These are phyloP conservation scores for Arbutus unedo DNA, from an alignment of 148 eudicot species.

Conservation along the genomic window DNA sequence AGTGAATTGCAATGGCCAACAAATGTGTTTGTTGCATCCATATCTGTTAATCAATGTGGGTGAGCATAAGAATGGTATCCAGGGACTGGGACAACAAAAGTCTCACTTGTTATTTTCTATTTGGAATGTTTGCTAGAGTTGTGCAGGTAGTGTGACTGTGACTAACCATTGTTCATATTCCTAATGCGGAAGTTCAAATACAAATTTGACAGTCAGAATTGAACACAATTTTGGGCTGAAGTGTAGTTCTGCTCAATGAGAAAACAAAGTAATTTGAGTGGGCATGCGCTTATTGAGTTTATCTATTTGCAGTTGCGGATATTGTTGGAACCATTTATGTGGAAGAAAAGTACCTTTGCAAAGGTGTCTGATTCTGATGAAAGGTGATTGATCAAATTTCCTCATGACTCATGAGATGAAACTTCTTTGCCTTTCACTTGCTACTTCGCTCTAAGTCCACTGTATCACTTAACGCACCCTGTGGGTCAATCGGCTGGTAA, in stretches of 20 bases:
- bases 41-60: not conserved
- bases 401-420: not conserved
- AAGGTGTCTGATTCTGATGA: constrained; percentile 49
- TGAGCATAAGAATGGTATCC: not conserved
- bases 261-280: not conserved
- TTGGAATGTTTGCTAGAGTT: not conserved
- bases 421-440: constrained; percentile 10
- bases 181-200: not conserved
- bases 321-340: constrained; percentile 70
- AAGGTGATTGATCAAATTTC: constrained; percentile 47
- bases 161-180: not conserved
- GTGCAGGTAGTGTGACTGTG: not conserved
- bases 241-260: not conserved
- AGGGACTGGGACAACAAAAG: not conserved
- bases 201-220: not conserved
- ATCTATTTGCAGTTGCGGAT: constrained; percentile 57
- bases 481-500: constrained; percentile 1
- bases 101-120: constrained; percentile 1
- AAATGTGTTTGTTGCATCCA: not conserved
- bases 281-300: constrained; percentile 5
- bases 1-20: not conserved
- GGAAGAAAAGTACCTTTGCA: constrained; percentile 47
- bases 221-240: not conserved
- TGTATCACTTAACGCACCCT: not conserved
- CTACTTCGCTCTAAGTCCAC: constrained; percentile 3